Conservation (phyloP, 805 yeast genomes). For the Monosporozyma solicola region DNA sequence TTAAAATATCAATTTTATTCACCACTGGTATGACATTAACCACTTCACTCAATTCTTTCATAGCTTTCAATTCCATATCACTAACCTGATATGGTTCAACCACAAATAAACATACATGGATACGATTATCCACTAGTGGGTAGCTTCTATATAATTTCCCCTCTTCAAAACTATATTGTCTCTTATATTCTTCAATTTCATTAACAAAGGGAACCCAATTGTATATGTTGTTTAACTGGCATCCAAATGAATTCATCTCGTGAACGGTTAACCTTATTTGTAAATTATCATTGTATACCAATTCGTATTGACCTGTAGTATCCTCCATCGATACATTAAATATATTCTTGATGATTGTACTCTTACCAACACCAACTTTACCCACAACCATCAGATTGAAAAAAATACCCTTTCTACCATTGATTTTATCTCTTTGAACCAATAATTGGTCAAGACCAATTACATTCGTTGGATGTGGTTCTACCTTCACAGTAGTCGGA, state of each 20-base stretch:
- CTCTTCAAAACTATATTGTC: constrained; percentile 59
- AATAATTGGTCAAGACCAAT: constrained; percentile 26
- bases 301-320: neutral
- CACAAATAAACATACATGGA: constrained; percentile 82
- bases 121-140: constrained; percentile 50
- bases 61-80: constrained; percentile 54
- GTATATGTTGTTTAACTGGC: constrained; percentile 51
- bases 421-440: constrained; percentile 23
- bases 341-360: constrained; percentile 32
- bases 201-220: constrained; percentile 62
- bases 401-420: constrained; percentile 51
- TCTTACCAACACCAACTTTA: constrained; percentile 76
- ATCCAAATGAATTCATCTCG: constrained; percentile 77
- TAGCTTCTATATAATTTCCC: constrained; percentile 55
- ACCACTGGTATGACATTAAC: constrained; percentile 79
- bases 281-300: constrained; percentile 33
- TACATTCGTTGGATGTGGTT: neutral
- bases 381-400: constrained; percentile 84
- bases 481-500: too few relatives aligned
- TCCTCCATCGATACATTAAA: neutral
- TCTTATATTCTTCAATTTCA: constrained; percentile 74
- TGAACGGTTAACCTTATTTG: constrained; percentile 51
- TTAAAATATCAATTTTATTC: constrained; percentile 62
- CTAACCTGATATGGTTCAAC: constrained; percentile 59
- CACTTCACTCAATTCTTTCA: constrained; percentile 60